Conservation (phyloP, 2,329 filamentous ascomycete genomes). For the Hypoxylon sp. region DNA sequence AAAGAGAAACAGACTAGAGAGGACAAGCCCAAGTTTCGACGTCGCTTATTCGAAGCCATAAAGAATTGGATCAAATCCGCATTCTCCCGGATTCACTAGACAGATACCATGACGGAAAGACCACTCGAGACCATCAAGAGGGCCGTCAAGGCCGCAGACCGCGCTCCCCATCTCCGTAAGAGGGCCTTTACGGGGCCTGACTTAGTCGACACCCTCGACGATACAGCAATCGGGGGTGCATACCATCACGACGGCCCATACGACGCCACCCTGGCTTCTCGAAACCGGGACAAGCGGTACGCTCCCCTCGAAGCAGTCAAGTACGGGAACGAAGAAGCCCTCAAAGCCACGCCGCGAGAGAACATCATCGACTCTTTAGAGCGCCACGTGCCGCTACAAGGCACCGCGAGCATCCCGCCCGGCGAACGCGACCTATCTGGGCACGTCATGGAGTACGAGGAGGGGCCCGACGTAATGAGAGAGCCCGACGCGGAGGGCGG, state of each 20-base stretch:
- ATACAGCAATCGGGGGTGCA: conserved; percentile 67
- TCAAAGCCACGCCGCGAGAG: conserved; percentile 85
- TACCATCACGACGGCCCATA: conserved; percentile 95
- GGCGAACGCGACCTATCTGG: conserved; percentile 79
- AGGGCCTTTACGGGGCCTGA: conserved; percentile 79
- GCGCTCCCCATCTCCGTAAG: conserved; percentile 75
- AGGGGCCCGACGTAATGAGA: conserved; percentile 88
- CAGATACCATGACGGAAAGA: conserved; percentile 65
- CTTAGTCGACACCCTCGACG: conserved; percentile 84
- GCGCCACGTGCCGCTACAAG: conserved; percentile 84
- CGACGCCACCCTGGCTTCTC: conserved; percentile 82
- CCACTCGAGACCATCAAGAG: conserved; percentile 77
- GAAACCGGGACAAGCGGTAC: conserved; percentile 74
- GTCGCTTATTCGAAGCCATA: background rate
- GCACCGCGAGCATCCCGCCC: conserved; percentile 81
- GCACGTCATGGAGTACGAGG: conserved; percentile 81
- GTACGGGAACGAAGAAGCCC: conserved; percentile 79
- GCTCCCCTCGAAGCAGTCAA: conserved; percentile 84
- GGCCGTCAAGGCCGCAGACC: conserved; percentile 76
- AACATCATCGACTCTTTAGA: conserved; percentile 81
- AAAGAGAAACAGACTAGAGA: background rate
- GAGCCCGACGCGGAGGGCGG: conserved; percentile 77
- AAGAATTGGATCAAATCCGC: background rate
- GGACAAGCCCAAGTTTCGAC: background rate
- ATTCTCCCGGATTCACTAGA: background rate